Evolutionary conservation across 768 basidiomycete species (phyloP), one percentile per base, ranked within the genome.

Genomic region (Termitomyces sp.): DNA sequence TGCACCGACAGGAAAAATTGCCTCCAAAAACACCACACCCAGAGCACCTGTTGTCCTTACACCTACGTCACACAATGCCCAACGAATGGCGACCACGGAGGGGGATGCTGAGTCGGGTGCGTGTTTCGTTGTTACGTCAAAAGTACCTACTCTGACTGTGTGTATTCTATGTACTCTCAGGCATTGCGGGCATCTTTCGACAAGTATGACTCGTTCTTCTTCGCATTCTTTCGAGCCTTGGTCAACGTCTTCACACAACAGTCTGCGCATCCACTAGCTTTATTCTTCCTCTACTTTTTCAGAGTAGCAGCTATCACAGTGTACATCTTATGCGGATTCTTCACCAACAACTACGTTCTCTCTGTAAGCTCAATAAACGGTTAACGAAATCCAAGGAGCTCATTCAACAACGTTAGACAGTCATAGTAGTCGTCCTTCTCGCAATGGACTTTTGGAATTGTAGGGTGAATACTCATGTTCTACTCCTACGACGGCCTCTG

Each of bases 401-500:
- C 31, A 58, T 24, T 15, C 0, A 9, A 36, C n/a, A 53, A 16
- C 20, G 6, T 20, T 50, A 81, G 79, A 96, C 95, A 27, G 95
- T 99, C 4, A 73, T 84, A 9, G 96, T 98, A 0, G 97, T 98
- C 22, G 87, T 98, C 1, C 78, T 99, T 16, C 83, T 99, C 27
- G 91, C 95, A 0, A 89, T 96, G 84, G 97, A 99, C 75, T 99
- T 99, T 72, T 99, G 96, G 97, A 98, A 96, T 66, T 94, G 93
- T 64, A 79, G 95, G 70, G 93, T 94, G 67, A 60, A 84, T 60
- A 31, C 49, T n/a, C 8, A 42, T 12, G 16, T 39, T 46, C 27
- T 1, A 22, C 58, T 30, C 46, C 22, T 55, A 33, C 27, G n/a
- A 60, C 20, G 27, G 36, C 44, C 42, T 44, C 58, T 52, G 27